Base-by-base conservation (phyloP, 306 rosid species). In the Trifolium fragiferum region DNA sequence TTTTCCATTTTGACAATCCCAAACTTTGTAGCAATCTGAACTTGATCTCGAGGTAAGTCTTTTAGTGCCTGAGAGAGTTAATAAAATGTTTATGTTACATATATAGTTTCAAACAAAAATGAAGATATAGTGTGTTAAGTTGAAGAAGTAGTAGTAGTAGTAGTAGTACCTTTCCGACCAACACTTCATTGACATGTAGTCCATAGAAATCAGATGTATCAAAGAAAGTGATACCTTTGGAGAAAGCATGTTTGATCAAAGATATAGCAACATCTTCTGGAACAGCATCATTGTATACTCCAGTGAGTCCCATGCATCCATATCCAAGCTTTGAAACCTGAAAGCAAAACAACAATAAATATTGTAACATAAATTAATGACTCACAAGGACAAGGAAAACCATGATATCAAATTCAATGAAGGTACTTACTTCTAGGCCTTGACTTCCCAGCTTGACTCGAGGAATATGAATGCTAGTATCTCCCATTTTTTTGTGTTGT, bases 11-110 rank as follows among this genome's bases (percentile, higher is more conserved):
- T 66, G 0, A 81, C 87, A 3, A 93, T 68, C 12, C 98, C 97
- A 86, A 93, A 93, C 64, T 91, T 93, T 12, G 97, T 87, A 47
- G 98, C 94, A 62, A 91, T 55, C 61, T 91, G 90, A 82, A 93
- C 53, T 41, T 88, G 82, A 12, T 91, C 96, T 74, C 98, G 67
- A 25, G 93, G 96, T 37, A 93, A 69, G 71, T 82, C 84, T 81
- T 84, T 88, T 59, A 89, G 33, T 2, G 96, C 97, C 93, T 89
- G 86, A 44, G 58, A 59, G 37, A 58, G 13, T 33, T n/a, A 15
- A n/a, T 33, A 15, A 33, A 62, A 15, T 53, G 60, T 53, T 19
- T 19, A 19, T 19, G 27, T 15, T 33, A 62, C 8, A 62, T 5
- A 1, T 23, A 7, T 12, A 6, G 18, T 16, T 18, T 12, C 8